Percentiles rank a stretch among this genome's conserved stretches.
phyloP scores from a whole-genome alignment of 2,329 filamentous ascomycete genomes.

The Pseudocercospora ulei region DNA sequence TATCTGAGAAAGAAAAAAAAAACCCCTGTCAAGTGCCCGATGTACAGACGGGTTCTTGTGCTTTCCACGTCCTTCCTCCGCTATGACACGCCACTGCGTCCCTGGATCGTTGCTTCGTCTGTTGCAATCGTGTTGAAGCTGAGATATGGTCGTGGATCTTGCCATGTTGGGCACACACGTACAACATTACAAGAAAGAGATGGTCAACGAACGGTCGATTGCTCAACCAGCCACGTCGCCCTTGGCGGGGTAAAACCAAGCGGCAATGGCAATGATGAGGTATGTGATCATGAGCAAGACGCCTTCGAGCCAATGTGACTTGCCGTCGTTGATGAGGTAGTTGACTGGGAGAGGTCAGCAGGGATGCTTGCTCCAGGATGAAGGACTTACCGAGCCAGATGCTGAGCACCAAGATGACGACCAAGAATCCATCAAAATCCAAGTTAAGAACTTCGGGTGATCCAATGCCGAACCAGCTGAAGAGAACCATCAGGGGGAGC shows the following conservation, averaged over 20 bases:
- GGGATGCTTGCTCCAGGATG: no score
- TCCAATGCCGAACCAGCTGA: slow-evolving; percentile 51
- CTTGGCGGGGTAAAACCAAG: slow-evolving; percentile 42
- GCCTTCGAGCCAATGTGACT: slow-evolving; percentile 49
- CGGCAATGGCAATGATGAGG: slow-evolving; percentile 52
- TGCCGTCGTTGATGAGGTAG: slow-evolving; percentile 49
- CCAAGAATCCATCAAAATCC: slow-evolving; percentile 80
- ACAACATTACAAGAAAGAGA: slow-evolving; percentile 1
- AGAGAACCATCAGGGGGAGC: slow-evolving; percentile 50
- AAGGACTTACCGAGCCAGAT: slow-evolving; percentile 35
- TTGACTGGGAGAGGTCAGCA: slow-evolving; percentile 39
- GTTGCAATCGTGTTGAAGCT: background rate
- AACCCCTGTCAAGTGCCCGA: background rate
- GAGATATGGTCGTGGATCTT: background rate
- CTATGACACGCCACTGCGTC: background rate
- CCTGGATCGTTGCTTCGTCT: slow-evolving; percentile 1
- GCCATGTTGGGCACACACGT: background rate
- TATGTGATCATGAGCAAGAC: slow-evolving; percentile 45
- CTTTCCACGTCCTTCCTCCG: no score
- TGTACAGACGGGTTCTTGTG: background rate
- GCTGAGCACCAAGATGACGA: slow-evolving; percentile 53
- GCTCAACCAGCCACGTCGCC: slow-evolving; percentile 20
- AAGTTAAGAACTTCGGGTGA: slow-evolving; percentile 54
- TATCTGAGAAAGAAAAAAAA: slow-evolving; percentile 10
- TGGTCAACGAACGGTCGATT: background rate